A percentile compares a stretch with the other conserved stretches of the same genome.
phyloP scores from a whole-genome alignment of 768 basidiomycete species.

The Porpolomopsis calyptriformis region DNA sequence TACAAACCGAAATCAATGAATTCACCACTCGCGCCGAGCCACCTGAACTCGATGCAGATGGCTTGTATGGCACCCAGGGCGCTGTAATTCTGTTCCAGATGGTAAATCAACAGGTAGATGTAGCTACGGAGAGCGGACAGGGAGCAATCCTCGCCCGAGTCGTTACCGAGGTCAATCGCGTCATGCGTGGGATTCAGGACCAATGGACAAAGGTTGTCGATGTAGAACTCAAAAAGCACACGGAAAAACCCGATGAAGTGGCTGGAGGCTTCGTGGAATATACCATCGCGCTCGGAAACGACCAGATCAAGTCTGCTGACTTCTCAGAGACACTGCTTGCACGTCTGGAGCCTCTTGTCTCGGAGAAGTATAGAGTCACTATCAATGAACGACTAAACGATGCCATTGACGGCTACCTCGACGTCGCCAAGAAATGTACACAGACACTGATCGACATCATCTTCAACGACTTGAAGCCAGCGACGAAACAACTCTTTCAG shows the following conservation, averaged over 20 bases:
- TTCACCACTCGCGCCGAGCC: conserved; percentile 77
- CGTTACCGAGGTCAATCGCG: conserved; percentile 76
- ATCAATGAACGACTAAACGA: conserved; percentile 88
- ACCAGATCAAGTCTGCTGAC: conserved; percentile 94
- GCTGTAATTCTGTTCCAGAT: conserved; percentile 96
- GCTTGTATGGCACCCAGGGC: conserved; percentile 83
- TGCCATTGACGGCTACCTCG: conserved; percentile 95
- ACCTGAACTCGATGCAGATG: conserved; percentile 83
- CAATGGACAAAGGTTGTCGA: conserved; percentile 83
- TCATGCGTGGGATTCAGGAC: conserved; percentile 81
- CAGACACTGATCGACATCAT: conserved; percentile 90
- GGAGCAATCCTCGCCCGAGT: conserved; percentile 87
- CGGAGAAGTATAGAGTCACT: conserved; percentile 75
- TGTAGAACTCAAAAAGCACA: conserved; percentile 75
- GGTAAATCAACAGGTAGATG: conserved; percentile 93
- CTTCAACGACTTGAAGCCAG: conserved; percentile 88
- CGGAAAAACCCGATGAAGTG: conserved; percentile 80
- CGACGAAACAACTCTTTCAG: conserved; percentile 76
- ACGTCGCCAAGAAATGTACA: conserved; percentile 96
- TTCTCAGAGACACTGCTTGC: conserved; percentile 79
- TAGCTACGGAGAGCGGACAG: conserved; percentile 92
- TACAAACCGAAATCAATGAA: conserved; percentile 80
- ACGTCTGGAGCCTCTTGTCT: conserved; percentile 84
- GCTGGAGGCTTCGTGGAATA: conserved; percentile 90
- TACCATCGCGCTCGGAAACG: conserved; percentile 92